A percentile compares a stretch with the other conserved stretches of the same genome.
Conservation (phyloP, 352 stramenopile species). For the Saprolegnia parasitica region DNA sequence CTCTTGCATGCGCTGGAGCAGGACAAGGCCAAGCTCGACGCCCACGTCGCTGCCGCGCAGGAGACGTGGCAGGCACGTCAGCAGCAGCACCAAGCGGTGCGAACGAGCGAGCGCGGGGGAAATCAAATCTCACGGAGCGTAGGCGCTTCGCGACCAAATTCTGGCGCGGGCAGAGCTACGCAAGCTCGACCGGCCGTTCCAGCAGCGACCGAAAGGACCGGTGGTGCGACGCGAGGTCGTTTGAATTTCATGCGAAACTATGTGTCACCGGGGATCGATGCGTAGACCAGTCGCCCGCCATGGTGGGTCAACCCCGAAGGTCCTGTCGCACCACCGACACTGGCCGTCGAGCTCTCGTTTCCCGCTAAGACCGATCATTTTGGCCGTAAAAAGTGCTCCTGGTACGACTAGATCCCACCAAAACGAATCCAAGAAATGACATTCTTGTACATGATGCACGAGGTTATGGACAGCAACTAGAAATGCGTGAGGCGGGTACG, state of each 20-base stretch:
- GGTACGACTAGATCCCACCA: neutral
- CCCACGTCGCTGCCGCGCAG: neutral
- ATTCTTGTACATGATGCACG: neutral
- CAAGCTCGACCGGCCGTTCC: neutral
- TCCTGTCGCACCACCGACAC: neutral
- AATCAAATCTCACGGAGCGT: neutral
- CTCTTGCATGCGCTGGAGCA: neutral
- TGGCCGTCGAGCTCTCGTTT: neutral
- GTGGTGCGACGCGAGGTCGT: neutral
- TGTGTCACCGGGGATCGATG: neutral
- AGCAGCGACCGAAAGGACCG: neutral
- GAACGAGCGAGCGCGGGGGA: no score
- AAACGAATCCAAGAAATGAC: neutral
- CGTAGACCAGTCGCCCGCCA: neutral
- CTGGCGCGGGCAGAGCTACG: neutral
- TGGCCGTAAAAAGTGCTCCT: neutral
- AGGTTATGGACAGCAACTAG: neutral
- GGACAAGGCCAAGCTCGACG: neutral
- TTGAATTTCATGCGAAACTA: neutral
- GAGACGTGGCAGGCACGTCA: neutral
- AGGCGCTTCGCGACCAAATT: neutral
- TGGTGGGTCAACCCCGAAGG: neutral
- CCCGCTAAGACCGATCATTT: neutral
- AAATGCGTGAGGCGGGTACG: no score
- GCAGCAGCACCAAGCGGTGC: conserved; percentile 12